phyloP scores from a whole-genome alignment of 768 basidiomycete species.

The Amanita brunnescens region DNA sequence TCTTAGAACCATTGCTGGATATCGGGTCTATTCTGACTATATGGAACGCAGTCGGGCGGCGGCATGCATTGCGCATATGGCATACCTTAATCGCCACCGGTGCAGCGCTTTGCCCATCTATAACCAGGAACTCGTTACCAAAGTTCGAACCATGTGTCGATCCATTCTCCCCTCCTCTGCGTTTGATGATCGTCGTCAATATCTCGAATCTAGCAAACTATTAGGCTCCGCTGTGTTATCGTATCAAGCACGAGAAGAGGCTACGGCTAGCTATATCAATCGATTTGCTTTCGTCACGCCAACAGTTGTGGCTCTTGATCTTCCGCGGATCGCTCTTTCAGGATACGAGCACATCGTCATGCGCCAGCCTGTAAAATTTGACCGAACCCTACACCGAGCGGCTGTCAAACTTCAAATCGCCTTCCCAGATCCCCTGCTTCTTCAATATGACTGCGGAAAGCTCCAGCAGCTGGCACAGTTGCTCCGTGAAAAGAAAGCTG shows the following conservation, averaged over 20 bases:
- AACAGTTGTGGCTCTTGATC: constrained; percentile 62
- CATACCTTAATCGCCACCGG: constrained; percentile 66
- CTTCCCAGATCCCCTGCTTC: constrained; percentile 80
- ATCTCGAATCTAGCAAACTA: constrained; percentile 33
- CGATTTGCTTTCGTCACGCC: constrained; percentile 80
- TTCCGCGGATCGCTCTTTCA: constrained; percentile 54
- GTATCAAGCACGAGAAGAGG: constrained; percentile 47
- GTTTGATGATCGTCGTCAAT: constrained; percentile 26
- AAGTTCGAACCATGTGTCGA: constrained; percentile 27
- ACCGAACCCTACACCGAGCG: constrained; percentile 58
- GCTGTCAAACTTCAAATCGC: constrained; percentile 86
- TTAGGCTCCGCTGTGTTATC: constrained; percentile 53
- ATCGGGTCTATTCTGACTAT: constrained; percentile 42
- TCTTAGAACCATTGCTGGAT: constrained; percentile 67
- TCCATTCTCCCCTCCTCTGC: constrained; percentile 46
- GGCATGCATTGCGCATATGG: constrained; percentile 60
- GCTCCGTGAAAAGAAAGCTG: constrained; percentile 75
- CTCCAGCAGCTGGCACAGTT: constrained; percentile 76
- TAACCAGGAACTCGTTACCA: constrained; percentile 36
- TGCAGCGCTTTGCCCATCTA: constrained; percentile 44
- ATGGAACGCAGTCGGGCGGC: constrained; percentile 41
- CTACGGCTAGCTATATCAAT: constrained; percentile 46
- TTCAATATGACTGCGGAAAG: constrained; percentile 96
- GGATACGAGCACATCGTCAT: constrained; percentile 24
- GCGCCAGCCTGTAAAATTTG: constrained; percentile 41